These are phyloP conservation scores for Arabis hirsuta DNA, from an alignment of 345 rosid species.

Conservation along the genomic window DNA sequence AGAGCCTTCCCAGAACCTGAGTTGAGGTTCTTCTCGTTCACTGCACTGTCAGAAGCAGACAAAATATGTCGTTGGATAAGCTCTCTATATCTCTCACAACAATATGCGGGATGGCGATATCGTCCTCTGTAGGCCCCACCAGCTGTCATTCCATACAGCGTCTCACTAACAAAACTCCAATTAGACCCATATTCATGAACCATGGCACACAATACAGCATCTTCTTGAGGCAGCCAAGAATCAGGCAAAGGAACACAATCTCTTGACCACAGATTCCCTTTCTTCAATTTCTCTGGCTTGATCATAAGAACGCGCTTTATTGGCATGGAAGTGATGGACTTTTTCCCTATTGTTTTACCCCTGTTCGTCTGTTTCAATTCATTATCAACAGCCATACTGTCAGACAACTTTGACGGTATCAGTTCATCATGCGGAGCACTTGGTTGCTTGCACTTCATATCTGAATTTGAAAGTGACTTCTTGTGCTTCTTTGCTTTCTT, in stretches of 20 bases:
- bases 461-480: conserved; percentile 52
- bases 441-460: conserved; percentile 49
- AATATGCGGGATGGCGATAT: conserved; percentile 90
- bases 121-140: conserved; percentile 95
- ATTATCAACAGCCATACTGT: conserved; percentile 51
- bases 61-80: conserved; percentile 76
- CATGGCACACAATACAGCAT: conserved; percentile 95
- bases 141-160: conserved; percentile 87
- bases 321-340: conserved; percentile 79
- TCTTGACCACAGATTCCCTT: conserved; percentile 89
- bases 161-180: conserved; percentile 86
- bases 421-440: conserved; percentile 54
- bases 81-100: conserved; percentile 95
- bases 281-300: conserved; percentile 90
- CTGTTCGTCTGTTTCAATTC: conserved; percentile 69
- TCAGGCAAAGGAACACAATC: conserved; percentile 94
- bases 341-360: conserved; percentile 79
- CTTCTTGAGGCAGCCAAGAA: conserved; percentile 95
- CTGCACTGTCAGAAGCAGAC: conserved; percentile 65
- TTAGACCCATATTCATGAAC: conserved; percentile 97
- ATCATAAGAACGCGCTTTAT: conserved; percentile 78
- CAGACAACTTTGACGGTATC: conserved; percentile 48
- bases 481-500: conserved; percentile 83
- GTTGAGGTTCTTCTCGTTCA: conserved; percentile 65
- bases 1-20: conserved; percentile 86